These are phyloP conservation scores for Ordospora colligata DNA, from an alignment of 371 early-diverging fungal species.

Conservation along the genomic window DNA sequence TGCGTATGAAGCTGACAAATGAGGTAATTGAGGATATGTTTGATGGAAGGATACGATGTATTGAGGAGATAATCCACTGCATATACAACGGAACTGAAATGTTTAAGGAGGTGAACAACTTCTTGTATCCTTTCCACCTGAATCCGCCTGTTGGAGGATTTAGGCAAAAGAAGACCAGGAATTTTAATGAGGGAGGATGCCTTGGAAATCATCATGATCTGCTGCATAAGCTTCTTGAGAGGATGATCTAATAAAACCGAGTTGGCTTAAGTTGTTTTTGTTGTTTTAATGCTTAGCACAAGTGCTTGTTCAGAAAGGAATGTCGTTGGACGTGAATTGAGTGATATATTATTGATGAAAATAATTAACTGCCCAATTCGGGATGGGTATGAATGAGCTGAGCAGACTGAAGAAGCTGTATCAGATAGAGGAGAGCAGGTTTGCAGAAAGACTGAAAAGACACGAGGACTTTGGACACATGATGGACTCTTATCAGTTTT, in stretches of 20 bases:
- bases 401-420: constrained; percentile 9
- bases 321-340: background rate
- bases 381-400: background rate
- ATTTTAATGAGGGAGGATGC: constrained; percentile 95
- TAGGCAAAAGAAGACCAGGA: constrained; percentile 78
- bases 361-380: background rate
- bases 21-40: constrained; percentile 79
- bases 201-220: constrained; percentile 83
- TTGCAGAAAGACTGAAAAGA: background rate
- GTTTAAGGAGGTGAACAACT: constrained; percentile 91
- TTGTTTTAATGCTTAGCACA: background rate
- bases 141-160: constrained; percentile 91
- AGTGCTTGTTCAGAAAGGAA: background rate
- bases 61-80: constrained; percentile 96
- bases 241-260: constrained; percentile 68
- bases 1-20: constrained; percentile 87
- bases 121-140: constrained; percentile 97
- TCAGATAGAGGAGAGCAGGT: constrained; percentile 2
- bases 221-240: constrained; percentile 81
- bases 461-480: background rate
- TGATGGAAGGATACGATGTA: constrained; percentile 80
- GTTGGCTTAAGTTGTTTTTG: background rate
- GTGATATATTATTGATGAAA: background rate
- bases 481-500: constrained; percentile 7
- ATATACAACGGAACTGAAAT: constrained; percentile 91